Conservation (phyloP, 352 stramenopile species). For the Globisporangium cederbergense region DNA sequence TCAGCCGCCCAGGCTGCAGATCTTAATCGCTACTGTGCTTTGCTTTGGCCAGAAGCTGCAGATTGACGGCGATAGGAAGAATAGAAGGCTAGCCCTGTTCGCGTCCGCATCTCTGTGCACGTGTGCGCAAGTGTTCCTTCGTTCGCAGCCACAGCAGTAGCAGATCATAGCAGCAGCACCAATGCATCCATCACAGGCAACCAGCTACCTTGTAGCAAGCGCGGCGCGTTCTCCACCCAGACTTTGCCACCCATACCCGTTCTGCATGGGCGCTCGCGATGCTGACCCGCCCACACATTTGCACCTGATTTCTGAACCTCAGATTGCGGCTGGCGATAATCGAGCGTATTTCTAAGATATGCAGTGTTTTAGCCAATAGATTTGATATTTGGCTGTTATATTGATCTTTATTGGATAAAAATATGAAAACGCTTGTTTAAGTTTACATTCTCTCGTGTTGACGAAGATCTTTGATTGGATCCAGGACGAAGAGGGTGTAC, state of each 20-base stretch:
- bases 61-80: not conserved
- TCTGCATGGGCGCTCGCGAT: not conserved
- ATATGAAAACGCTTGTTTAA: not conserved
- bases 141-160: not conserved
- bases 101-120: not conserved
- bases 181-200: not conserved
- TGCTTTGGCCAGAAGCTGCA: not conserved
- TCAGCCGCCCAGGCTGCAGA: not conserved
- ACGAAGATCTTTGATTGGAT: not conserved
- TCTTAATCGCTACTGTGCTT: not conserved
- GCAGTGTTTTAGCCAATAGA: not conserved
- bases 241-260: conserved; percentile 4
- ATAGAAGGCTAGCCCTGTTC: not conserved
- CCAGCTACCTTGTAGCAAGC: too few species aligned
- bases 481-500: not conserved
- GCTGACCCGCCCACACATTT: not conserved
- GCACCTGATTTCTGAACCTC: conserved; percentile 9
- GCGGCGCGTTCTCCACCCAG: not conserved
- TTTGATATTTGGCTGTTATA: not conserved
- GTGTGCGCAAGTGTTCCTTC: not conserved
- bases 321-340: not conserved
- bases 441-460: not conserved
- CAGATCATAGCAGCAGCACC: not conserved
- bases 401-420: not conserved
- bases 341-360: not conserved